Evolutionary conservation across 2,329 filamentous ascomycete species (phyloP).

Genomic region (Arachnopeziza araneosa): DNA sequence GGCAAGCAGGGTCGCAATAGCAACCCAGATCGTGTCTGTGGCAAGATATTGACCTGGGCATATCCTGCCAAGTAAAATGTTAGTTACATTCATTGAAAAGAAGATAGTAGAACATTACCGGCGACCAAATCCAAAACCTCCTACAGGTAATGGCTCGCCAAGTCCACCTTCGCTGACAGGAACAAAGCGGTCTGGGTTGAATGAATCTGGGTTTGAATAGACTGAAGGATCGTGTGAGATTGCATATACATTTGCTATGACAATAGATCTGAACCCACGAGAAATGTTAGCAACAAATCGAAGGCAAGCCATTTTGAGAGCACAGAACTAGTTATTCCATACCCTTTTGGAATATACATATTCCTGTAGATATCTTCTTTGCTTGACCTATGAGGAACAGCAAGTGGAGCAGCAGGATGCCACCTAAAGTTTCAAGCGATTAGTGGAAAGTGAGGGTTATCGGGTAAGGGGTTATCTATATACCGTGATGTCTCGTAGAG

Average conservation of each 20-base stretch:
- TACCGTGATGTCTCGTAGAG: constrained; percentile 42
- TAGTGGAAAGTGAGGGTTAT: neutral
- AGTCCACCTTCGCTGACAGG: constrained; percentile 35
- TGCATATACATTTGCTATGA: constrained; percentile 45
- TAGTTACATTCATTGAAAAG: neutral
- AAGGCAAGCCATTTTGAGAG: neutral
- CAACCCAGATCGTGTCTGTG: constrained; percentile 38
- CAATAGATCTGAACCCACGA: constrained; percentile 30
- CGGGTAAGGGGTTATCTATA: constrained; percentile 12
- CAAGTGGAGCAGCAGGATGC: constrained; percentile 38
- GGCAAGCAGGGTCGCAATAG: constrained; percentile 36
- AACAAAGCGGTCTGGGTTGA: constrained; percentile 42
- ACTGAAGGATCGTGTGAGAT: constrained; percentile 46
- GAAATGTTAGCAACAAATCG: neutral
- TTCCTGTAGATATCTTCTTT: constrained; percentile 52
- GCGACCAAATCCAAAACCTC: constrained; percentile 48
- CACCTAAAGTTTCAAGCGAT: neutral
- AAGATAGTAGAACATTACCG: neutral
- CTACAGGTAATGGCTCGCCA: constrained; percentile 41
- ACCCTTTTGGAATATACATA: constrained; percentile 51
- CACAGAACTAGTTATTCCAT: neutral
- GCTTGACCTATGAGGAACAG: constrained; percentile 49
- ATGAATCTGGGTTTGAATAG: constrained; percentile 39
- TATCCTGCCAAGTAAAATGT: constrained; percentile 18
- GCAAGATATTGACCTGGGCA: constrained; percentile 48